A percentile compares a stretch with the other conserved stretches of the same genome.
Conservation (phyloP, 371 early-diverging fungal genomes). For the Amoeboradix gromovi region DNA sequence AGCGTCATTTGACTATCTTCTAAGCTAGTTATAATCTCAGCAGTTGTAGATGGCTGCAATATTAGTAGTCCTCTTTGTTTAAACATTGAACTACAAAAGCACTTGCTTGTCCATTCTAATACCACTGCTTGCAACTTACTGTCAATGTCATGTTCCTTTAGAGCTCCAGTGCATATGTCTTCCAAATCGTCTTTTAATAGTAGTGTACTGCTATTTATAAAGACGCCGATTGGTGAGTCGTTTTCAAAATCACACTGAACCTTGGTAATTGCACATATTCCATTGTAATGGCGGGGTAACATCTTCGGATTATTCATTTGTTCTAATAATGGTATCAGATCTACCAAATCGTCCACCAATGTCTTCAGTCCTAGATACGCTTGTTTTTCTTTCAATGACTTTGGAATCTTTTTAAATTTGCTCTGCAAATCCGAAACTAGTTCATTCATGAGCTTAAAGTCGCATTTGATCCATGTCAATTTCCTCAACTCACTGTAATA, state of each 20-base stretch:
- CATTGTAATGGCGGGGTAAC: constrained; percentile 25
- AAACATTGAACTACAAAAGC: constrained; percentile 19
- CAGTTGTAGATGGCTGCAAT: constrained; percentile 20
- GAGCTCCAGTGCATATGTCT: constrained; percentile 26
- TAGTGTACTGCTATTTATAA: constrained; percentile 22
- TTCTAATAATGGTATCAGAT: constrained; percentile 21
- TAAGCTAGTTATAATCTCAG: constrained; percentile 27
- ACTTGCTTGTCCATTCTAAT: constrained; percentile 24
- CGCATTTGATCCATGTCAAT: constrained; percentile 22
- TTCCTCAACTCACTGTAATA: constrained; percentile 19
- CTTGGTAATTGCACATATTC: constrained; percentile 17
- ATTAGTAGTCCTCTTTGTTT: constrained; percentile 26
- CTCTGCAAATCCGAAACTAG: constrained; percentile 26
- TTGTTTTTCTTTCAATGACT: constrained; percentile 30
- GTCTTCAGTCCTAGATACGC: constrained; percentile 24
- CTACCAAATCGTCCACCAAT: constrained; percentile 22
- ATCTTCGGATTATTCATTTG: constrained; percentile 26
- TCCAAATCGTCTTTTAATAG: constrained; percentile 24
- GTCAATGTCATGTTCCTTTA: constrained; percentile 31
- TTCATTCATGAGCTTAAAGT: constrained; percentile 21
- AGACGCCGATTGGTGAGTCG: constrained; percentile 20
- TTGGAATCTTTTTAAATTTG: constrained; percentile 30
- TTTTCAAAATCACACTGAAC: constrained; percentile 21
- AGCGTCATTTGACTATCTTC: constrained; percentile 30
- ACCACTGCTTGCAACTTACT: constrained; percentile 19